Evolutionary conservation across 345 rosid species (phyloP), one percentile per base, ranked within the genome.

Genomic region (Capsella bursapastoris): DNA sequence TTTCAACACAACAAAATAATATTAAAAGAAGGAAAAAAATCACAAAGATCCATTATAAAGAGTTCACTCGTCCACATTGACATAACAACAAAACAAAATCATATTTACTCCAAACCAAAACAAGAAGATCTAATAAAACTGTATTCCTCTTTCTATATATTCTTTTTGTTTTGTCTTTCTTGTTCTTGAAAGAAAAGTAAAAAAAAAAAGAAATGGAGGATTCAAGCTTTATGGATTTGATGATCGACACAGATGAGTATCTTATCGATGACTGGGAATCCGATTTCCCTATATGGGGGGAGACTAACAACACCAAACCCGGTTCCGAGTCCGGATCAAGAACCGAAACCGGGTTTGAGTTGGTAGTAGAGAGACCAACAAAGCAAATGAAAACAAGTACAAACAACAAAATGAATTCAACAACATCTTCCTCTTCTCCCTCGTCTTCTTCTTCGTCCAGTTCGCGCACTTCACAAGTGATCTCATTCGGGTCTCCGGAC

Each of bases 231-330:
- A 66, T 61, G 73, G 73, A 72, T 66, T 50, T 78, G 64, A 66
- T 78, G 69, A 57, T 77, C 34, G 69, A 78, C 57, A 34, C 81
- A 4, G 58, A 78, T 15, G 81, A 78, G 66, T 78, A 59, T 66
- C 14, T 78, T 4, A 31, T 72, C 15, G 81, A 78, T 44, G 77
- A 66, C 1, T 72, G 77, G 81, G 81, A 72, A 58, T 9, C 57
- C 1, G 80, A 71, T 14, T 77, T 64, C 25, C 37, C 57, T 4
- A 2, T 77, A 9, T 25, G 22, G 1, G 43, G 1, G 3, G 63
- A 65, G 41, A 25, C 57, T 6, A 64, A 11, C 44, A 64, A 11
- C 44, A 11, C 14, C 0, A n/a, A 14, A 4, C 41, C 49, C 1
- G 27, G 25, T 18, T 64, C n/a, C 3, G 75, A 3, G 10, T 43